phyloP scores from a whole-genome alignment of 148 eudicot species.

The Spergularia bocconei region DNA sequence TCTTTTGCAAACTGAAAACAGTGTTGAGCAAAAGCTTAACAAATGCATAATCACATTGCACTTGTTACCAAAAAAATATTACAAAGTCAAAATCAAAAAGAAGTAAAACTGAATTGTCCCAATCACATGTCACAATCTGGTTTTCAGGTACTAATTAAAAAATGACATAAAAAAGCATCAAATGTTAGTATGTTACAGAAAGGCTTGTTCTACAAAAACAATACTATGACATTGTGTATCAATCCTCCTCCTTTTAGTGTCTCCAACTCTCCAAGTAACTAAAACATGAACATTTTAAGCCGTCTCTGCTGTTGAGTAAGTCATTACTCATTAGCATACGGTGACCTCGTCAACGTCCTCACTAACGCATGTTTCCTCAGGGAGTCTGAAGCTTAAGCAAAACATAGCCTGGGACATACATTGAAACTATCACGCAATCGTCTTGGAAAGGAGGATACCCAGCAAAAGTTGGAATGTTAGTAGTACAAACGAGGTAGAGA shows the following conservation, averaged over 20 bases:
- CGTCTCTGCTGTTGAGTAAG: background rate
- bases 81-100: too few relatives aligned
- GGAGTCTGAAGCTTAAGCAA: slow-evolving; percentile 91
- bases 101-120: too few relatives aligned
- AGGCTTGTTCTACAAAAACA: background rate
- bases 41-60: too few relatives aligned
- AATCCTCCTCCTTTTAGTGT: background rate
- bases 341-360: slow-evolving; percentile 27
- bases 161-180: background rate
- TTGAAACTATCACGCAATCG: background rate
- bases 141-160: background rate
- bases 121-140: too few relatives aligned
- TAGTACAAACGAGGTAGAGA: background rate
- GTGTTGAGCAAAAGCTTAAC: too few relatives aligned
- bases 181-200: slow-evolving; percentile 3
- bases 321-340: slow-evolving; percentile 18
- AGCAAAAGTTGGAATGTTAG: background rate
- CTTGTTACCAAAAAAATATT: too few relatives aligned
- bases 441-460: background rate
- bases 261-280: too few relatives aligned
- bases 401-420: slow-evolving; percentile 79
- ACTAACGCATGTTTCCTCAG: slow-evolving; percentile 65
- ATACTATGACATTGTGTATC: background rate
- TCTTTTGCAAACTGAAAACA: too few relatives aligned
- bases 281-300: background rate